A percentile compares a stretch with the other conserved stretches of the same genome.
phyloP scores from a whole-genome alignment of 352 stramenopile species.

The Phytopythium boreale region DNA sequence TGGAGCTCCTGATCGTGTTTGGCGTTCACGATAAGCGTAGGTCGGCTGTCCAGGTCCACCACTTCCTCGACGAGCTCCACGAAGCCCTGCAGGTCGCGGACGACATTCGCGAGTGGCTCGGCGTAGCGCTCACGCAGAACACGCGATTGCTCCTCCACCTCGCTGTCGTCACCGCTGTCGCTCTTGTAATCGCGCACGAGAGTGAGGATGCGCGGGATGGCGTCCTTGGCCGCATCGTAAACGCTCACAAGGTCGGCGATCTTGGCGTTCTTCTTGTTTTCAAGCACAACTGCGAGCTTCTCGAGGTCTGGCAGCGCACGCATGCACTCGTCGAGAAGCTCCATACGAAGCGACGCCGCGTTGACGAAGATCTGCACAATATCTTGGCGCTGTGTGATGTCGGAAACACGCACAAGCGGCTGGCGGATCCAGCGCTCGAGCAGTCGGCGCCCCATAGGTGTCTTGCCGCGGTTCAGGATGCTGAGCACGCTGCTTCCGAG shows the following conservation, averaged over 20 bases:
- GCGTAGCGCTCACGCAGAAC: conserved; percentile 51
- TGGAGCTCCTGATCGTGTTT: conserved; percentile 86
- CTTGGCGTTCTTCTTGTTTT: conserved; percentile 71
- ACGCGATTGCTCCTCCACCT: conserved; percentile 5
- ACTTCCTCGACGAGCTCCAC: conserved; percentile 79
- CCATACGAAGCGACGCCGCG: conserved; percentile 79
- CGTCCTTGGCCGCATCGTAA: conserved; percentile 73
- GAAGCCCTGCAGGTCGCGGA: conserved; percentile 64
- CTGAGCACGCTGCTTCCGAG: conserved; percentile 88
- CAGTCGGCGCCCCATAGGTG: conserved; percentile 89
- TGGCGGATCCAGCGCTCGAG: conserved; percentile 97
- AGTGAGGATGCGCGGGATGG: conserved; percentile 61
- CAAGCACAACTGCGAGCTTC: conserved; percentile 57
- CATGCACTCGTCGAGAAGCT: conserved; percentile 88
- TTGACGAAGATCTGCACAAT: conserved; percentile 93
- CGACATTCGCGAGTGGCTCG: conserved; percentile 46
- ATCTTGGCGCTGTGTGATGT: conserved; percentile 90
- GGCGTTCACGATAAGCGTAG: conserved; percentile 73
- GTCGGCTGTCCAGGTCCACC: conserved; percentile 77
- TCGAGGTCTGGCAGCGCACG: conserved; percentile 80
- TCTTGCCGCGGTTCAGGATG: conserved; percentile 95
- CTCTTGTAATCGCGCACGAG: conserved; percentile 37
- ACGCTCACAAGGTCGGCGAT: conserved; percentile 80
- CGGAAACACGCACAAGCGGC: conserved; percentile 88
- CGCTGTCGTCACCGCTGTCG: neutral